Evolutionary conservation across 768 basidiomycete genomes (phyloP).

Genomic region (Russula ochroleuca): DNA sequence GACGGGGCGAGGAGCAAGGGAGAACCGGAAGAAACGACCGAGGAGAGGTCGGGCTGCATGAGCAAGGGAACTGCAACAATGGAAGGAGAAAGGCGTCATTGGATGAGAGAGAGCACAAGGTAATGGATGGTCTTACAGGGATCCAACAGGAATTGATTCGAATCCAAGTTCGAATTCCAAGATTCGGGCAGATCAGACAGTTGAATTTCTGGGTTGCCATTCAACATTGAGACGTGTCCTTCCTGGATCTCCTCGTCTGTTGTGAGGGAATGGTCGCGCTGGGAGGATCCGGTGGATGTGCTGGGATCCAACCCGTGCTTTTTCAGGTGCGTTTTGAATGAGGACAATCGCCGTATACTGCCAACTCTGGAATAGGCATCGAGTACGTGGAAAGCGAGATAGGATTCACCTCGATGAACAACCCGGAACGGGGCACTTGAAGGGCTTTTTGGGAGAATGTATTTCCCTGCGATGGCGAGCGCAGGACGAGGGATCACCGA

Average conservation of each 20-base stretch:
- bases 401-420: slow-evolving; percentile 33
- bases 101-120: not conserved
- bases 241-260: not conserved
- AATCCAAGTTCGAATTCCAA: not conserved
- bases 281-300: slow-evolving; percentile 19
- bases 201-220: not conserved
- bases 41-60: not conserved
- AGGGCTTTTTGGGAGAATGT: slow-evolving; percentile 36
- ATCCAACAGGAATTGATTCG: not conserved
- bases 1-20: slow-evolving; percentile 6
- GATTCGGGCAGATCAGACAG: not conserved
- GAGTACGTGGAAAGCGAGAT: slow-evolving; percentile 1
- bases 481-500: slow-evolving; percentile 68
- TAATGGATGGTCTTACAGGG: slow-evolving; percentile 6
- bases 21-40: not conserved
- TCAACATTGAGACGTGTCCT: not conserved
- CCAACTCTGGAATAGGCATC: not conserved
- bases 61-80: not conserved
- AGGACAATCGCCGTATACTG: slow-evolving; percentile 63
- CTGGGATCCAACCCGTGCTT: slow-evolving; percentile 41
- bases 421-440: slow-evolving; percentile 20
- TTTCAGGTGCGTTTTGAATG: slow-evolving; percentile 51
- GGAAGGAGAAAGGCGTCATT: not conserved
- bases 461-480: slow-evolving; percentile 61
- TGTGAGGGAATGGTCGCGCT: not conserved